phyloP scores from a whole-genome alignment of 2,329 filamentous ascomycete species.

The Fusarium oxysporum region DNA sequence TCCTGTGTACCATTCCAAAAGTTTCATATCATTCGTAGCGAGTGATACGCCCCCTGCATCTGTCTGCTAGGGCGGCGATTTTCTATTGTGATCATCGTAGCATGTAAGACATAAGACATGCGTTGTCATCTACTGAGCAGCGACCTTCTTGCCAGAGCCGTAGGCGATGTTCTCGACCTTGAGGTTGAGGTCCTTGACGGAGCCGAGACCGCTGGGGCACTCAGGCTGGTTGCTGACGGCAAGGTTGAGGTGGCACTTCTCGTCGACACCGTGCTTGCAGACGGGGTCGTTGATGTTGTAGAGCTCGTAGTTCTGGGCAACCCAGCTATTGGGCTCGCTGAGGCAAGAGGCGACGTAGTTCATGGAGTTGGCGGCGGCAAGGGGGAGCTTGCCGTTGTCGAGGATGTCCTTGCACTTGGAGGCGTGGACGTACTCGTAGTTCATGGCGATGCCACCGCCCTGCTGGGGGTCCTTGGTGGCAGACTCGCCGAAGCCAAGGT shows the following conservation, averaged over 20 bases:
- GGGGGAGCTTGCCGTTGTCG: slow-evolving; percentile 62
- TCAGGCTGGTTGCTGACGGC: slow-evolving; percentile 62
- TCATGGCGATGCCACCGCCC: slow-evolving; percentile 64
- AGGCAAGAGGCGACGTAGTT: slow-evolving; percentile 64
- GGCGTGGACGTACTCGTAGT: slow-evolving; percentile 61
- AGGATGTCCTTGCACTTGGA: slow-evolving; percentile 64
- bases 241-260: slow-evolving; percentile 62
- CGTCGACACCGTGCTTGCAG: slow-evolving; percentile 63
- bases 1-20: slow-evolving; percentile 40
- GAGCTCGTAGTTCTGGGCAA: slow-evolving; percentile 63
- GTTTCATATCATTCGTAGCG: slow-evolving; percentile 41
- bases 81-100: slow-evolving; percentile 42
- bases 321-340: slow-evolving; percentile 58
- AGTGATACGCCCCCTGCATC: slow-evolving; percentile 30
- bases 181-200: slow-evolving; percentile 33
- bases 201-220: slow-evolving; percentile 61
- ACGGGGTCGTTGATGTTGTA: slow-evolving; percentile 65
- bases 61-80: slow-evolving; percentile 33
- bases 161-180: slow-evolving; percentile 66
- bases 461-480: slow-evolving; percentile 58
- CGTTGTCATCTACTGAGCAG: slow-evolving; percentile 33
- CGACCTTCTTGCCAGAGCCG: slow-evolving; percentile 56
- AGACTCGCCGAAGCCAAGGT: slow-evolving; percentile 62
- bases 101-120: slow-evolving; percentile 19
- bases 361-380: slow-evolving; percentile 68